These are phyloP conservation scores for Colletotrichum camelliae DNA, from an alignment of 2,329 filamentous ascomycete genomes.

Conservation along the genomic window DNA sequence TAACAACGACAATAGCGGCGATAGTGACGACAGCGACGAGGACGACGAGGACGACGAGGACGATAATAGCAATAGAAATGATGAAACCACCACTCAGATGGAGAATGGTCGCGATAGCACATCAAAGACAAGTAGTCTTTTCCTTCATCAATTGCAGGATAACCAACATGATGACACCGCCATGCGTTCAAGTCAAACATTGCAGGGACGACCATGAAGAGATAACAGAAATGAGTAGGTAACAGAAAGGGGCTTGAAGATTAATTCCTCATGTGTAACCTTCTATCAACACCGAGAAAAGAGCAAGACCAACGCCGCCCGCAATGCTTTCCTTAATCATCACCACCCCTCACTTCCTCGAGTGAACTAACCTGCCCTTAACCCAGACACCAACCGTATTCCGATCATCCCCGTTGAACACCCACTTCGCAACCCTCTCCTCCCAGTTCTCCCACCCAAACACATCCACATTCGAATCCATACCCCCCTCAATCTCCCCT, in stretches of 20 bases:
- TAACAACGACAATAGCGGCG: no score
- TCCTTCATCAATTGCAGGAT: no score
- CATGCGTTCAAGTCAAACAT: no score
- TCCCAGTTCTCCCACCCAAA: slow-evolving; percentile 94
- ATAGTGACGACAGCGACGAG: no score
- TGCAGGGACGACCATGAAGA: no score
- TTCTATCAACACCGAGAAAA: background rate
- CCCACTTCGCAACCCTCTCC: slow-evolving; percentile 89
- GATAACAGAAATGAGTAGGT: no score
- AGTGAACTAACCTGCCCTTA: slow-evolving; percentile 79
- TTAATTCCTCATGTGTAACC: accelerated
- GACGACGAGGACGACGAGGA: no score
- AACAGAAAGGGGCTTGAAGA: background rate
- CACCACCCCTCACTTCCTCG: slow-evolving; percentile 33
- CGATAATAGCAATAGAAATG: no score
- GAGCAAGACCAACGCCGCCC: background rate
- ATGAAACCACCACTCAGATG: no score
- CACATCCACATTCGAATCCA: slow-evolving; percentile 75
- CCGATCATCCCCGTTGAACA: slow-evolving; percentile 91
- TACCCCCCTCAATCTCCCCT: slow-evolving; percentile 39
- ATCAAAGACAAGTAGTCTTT: no score
- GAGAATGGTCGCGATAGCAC: no score
- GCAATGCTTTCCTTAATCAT: background rate
- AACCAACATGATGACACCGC: no score
- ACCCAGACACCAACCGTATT: slow-evolving; percentile 94